These are phyloP conservation scores for Trichosanthes truncata DNA, from an alignment of 306 rosid species.

Conservation along the genomic window DNA sequence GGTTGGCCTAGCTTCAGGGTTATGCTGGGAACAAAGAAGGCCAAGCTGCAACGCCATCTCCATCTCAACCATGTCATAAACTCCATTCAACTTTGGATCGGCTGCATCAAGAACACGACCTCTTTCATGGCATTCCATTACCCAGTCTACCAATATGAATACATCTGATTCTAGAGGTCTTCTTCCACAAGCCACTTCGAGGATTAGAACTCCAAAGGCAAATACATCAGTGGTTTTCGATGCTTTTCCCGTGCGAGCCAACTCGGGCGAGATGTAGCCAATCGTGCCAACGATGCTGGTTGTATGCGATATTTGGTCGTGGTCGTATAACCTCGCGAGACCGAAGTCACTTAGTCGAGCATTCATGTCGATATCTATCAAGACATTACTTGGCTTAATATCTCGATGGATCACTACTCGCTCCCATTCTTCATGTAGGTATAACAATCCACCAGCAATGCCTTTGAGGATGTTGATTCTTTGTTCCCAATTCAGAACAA, in stretches of 20 bases:
- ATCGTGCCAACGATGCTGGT: constrained; percentile 66
- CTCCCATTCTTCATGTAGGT: constrained; percentile 74
- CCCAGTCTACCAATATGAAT: constrained; percentile 53
- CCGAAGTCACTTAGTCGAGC: constrained; percentile 64
- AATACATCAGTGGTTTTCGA: constrained; percentile 48
- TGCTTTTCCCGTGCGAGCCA: constrained; percentile 48
- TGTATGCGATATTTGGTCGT: constrained; percentile 48
- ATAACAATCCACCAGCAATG: constrained; percentile 49
- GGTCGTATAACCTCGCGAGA: constrained; percentile 55
- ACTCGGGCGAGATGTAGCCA: constrained; percentile 64
- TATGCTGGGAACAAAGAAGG: constrained; percentile 36
- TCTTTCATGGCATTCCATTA: constrained; percentile 23
- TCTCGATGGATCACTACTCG: constrained; percentile 62
- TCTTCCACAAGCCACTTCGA: constrained; percentile 49
- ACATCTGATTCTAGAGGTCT: constrained; percentile 33
- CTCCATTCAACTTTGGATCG: constrained; percentile 34
- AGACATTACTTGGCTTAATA: constrained; percentile 47
- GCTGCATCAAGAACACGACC: constrained; percentile 28
- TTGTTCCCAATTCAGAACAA: constrained; percentile 37
- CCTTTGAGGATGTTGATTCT: constrained; percentile 51
- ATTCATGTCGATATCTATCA: constrained; percentile 39
- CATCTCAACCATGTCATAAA: constrained; percentile 31
- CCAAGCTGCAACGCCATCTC: constrained; percentile 52
- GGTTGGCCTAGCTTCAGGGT: constrained; percentile 40
- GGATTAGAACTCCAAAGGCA: constrained; percentile 55